These are phyloP conservation scores for Mycena rebaudengoi DNA, from an alignment of 768 basidiomycete species.

Conservation along the genomic window DNA sequence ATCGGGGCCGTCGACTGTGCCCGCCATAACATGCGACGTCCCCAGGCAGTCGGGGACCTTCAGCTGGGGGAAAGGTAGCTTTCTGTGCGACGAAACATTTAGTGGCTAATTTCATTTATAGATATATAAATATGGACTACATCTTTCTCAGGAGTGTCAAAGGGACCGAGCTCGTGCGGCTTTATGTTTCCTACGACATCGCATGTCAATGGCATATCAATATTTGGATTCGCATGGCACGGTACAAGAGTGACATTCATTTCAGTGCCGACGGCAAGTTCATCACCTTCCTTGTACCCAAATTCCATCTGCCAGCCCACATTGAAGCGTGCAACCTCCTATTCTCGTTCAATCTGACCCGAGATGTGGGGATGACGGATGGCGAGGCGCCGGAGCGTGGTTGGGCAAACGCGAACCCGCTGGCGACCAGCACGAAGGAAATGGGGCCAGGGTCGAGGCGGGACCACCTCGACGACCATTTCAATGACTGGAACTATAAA, in stretches of 20 bases:
- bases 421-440: slow-evolving; percentile 36
- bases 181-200: slow-evolving; percentile 39
- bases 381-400: too few relatives aligned
- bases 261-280: background rate
- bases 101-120: background rate
- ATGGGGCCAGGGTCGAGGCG: slow-evolving; percentile 38
- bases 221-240: slow-evolving; percentile 14
- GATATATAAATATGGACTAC: slow-evolving; percentile 35
- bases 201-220: slow-evolving; percentile 37
- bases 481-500: slow-evolving; percentile 17
- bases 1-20: slow-evolving; percentile 30
- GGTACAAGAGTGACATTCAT: background rate
- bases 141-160: slow-evolving; percentile 29
- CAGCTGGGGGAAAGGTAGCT: slow-evolving; percentile 28
- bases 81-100: background rate
- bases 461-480: slow-evolving; percentile 41
- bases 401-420: slow-evolving; percentile 37
- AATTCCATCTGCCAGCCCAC: slow-evolving; percentile 44
- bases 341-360: slow-evolving; percentile 43
- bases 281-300: slow-evolving; percentile 28
- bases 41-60: slow-evolving; percentile 23
- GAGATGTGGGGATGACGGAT: too few relatives aligned
- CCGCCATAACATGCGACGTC: slow-evolving; percentile 20
- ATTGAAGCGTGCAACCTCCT: slow-evolving; percentile 29
- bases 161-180: background rate